phyloP scores from a whole-genome alignment of 441 rosid species.

The Cnidoscolus chayamansa region DNA sequence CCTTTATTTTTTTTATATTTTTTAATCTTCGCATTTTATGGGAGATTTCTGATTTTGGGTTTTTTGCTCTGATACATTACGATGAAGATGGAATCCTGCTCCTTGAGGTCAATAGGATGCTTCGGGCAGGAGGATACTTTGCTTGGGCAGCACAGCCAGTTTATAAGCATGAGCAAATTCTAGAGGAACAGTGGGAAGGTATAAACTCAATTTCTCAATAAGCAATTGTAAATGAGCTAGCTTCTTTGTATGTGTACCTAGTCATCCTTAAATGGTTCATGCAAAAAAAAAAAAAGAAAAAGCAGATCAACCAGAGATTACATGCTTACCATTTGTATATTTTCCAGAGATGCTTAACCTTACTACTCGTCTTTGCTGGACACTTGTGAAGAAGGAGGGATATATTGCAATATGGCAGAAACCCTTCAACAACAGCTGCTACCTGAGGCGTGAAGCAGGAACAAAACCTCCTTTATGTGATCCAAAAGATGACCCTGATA shows the following conservation, averaged over 20 bases:
- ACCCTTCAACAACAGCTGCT: constrained; percentile 78
- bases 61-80: constrained; percentile 19
- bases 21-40: no score
- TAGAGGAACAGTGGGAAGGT: constrained; percentile 98
- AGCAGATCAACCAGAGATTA: no score
- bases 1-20: no score
- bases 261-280: background rate
- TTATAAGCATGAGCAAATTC: constrained; percentile 78
- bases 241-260: background rate
- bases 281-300: no score
- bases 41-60: constrained; percentile 23
- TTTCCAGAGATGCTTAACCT: constrained; percentile 87
- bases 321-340: constrained; percentile 24
- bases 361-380: constrained; percentile 90
- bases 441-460: constrained; percentile 68
- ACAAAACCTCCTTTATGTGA: constrained; percentile 70
- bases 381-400: constrained; percentile 90
- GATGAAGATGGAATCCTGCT: constrained; percentile 90
- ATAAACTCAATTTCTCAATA: constrained; percentile 17
- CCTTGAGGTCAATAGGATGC: constrained; percentile 94
- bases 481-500: constrained; percentile 83
- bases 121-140: constrained; percentile 92
- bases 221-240: constrained; percentile 9
- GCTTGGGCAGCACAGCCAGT: constrained; percentile 99
- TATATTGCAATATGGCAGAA: constrained; percentile 95